Percentiles rank a stretch among this genome's conserved stretches.
These are phyloP conservation scores for Jackrogersella minutella DNA, from an alignment of 495 filamentous ascomycete species.

Conservation along the genomic window DNA sequence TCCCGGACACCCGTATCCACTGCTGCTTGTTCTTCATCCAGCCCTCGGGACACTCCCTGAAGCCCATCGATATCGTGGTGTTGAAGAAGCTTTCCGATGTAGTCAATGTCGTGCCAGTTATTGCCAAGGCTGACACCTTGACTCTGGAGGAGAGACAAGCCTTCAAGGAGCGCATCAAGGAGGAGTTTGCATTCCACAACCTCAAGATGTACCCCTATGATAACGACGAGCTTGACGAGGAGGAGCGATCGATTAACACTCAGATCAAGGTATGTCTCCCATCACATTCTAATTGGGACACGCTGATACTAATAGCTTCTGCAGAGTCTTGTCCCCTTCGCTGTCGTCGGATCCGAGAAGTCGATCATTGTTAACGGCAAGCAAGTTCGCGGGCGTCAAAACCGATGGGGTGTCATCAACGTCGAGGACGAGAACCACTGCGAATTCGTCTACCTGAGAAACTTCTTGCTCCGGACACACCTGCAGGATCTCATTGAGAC, in stretches of 20 bases:
- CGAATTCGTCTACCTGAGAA: conserved; percentile 97
- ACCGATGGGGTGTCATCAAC: conserved; percentile 99
- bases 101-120: conserved; percentile 98
- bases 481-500: conserved; percentile 98
- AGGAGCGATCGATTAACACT: conserved; percentile 91
- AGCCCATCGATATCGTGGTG: conserved; percentile 99
- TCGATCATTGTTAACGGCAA: conserved; percentile 97
- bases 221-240: conserved; percentile 97
- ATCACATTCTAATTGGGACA: not conserved
- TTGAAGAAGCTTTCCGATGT: conserved; percentile 99
- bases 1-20: conserved; percentile 98
- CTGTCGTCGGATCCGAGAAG: conserved; percentile 97
- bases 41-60: conserved; percentile 94
- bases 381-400: conserved; percentile 97
- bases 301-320: conserved; percentile 40
- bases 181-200: conserved; percentile 99
- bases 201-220: conserved; percentile 99
- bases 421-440: conserved; percentile 99
- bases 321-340: conserved; percentile 94
- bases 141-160: conserved; percentile 93
- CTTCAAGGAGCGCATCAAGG: conserved; percentile 99
- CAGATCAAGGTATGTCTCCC: conserved; percentile 83
- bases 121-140: conserved; percentile 96
- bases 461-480: conserved; percentile 97
- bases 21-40: conserved; percentile 99